Evolutionary conservation across 2,329 filamentous ascomycete genomes (phyloP).

Genomic region (Fusarium sterilihyphosum): DNA sequence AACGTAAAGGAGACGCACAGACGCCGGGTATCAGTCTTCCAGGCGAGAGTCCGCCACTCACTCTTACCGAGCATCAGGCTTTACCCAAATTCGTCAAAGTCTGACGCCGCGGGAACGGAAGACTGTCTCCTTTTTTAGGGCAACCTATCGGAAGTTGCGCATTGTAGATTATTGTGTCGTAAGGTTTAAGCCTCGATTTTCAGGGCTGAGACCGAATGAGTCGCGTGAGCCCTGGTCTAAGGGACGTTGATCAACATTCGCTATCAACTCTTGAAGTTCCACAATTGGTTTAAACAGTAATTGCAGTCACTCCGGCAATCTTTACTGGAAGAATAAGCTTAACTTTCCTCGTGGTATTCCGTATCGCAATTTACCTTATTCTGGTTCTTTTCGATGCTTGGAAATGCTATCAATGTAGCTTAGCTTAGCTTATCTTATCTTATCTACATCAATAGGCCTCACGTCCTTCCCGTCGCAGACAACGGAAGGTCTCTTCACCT

Average conservation of each 20-base stretch:
- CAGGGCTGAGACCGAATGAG: background rate
- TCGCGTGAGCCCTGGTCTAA: background rate
- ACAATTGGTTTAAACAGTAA: too few species aligned
- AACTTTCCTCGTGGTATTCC: background rate
- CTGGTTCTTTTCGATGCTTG: background rate
- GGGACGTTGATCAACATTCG: background rate
- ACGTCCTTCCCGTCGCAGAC: too few species aligned
- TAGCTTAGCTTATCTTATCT: background rate
- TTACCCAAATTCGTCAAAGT: background rate
- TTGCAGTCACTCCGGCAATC: background rate
- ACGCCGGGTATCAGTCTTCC: background rate
- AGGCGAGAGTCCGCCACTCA: background rate
- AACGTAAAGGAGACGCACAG: background rate
- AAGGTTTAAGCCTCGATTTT: background rate
- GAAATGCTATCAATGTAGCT: background rate
- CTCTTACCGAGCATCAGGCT: background rate
- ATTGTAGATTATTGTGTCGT: too few species aligned
- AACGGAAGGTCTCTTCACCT: background rate
- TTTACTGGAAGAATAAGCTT: too few species aligned
- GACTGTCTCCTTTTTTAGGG: background rate
- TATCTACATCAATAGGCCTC: background rate
- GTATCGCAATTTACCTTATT: too few species aligned
- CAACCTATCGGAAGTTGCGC: background rate
- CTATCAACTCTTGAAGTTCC: too few species aligned
- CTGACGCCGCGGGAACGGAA: background rate